Percentiles rank a stretch among this genome's conserved stretches.
Conservation (phyloP, 2,329 filamentous ascomycete species). For the Talaromyces marneffei region DNA sequence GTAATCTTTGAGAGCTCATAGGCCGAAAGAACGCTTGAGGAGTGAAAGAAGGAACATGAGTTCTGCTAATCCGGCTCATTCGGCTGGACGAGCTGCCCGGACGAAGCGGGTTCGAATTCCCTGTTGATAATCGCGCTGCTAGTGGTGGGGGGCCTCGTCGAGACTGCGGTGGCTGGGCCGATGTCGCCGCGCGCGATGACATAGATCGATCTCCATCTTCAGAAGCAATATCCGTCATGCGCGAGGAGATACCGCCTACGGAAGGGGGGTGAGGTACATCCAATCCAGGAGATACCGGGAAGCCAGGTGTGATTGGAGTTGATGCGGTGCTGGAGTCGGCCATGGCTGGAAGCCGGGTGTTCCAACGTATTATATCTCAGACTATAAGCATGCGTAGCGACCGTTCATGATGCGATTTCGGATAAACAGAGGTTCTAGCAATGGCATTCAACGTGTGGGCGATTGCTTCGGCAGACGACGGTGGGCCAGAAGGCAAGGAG, state of each 20-base stretch:
- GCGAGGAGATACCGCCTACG: slow-evolving; percentile 56
- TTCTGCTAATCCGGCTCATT: slow-evolving; percentile 66
- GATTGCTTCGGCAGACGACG: background rate
- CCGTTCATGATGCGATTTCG: background rate
- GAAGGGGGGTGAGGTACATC: slow-evolving; percentile 49
- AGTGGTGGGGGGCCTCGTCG: slow-evolving; percentile 48
- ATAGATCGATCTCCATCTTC: slow-evolving; percentile 46
- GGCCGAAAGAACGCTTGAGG: slow-evolving; percentile 91
- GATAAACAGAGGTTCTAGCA: background rate
- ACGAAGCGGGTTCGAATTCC: slow-evolving; percentile 44
- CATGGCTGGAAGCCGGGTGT: background rate
- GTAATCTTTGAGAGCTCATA: slow-evolving; percentile 92
- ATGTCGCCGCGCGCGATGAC: slow-evolving; percentile 27
- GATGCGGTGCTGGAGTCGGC: slow-evolving; percentile 11
- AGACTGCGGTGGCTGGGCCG: slow-evolving; percentile 53
- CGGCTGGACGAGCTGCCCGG: slow-evolving; percentile 42
- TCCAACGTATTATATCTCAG: background rate
- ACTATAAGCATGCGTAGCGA: background rate
- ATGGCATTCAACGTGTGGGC: background rate
- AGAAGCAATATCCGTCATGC: slow-evolving; percentile 59
- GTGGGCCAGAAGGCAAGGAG: slow-evolving; percentile 8
- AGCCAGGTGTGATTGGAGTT: slow-evolving; percentile 8
- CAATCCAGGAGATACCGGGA: slow-evolving; percentile 27
- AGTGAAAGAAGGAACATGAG: slow-evolving; percentile 82
- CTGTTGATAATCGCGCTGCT: slow-evolving; percentile 29